Base-by-base conservation (phyloP, 2,329 filamentous ascomycete species). In the Diatrype stigma region DNA sequence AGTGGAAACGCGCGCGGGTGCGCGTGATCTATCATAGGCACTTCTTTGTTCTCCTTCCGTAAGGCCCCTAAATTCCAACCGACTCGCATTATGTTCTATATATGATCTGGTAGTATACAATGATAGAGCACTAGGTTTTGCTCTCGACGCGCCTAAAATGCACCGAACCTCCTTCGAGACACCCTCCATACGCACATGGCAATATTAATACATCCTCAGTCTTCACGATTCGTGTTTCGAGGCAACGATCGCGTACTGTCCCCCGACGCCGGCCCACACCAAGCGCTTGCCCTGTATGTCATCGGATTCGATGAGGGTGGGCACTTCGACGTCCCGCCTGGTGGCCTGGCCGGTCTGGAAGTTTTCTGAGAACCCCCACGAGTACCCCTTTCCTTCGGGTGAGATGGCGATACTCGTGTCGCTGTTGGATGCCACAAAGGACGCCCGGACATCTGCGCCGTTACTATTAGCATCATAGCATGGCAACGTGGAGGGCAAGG, bases 231-330 rank as follows among this genome's bases (percentile, higher is more conserved):
- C 23, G 21, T 44, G 40, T 23, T 28, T 19, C n/a, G 40, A 44
- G 12, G 78, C 75, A n/a, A 89, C 61, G 22, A 89, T 71, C 1
- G 85, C 87, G 68, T 84, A 96, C 65, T 96, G 92, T 5, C 91
- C 91, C 57, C 93, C 92, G n/a, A 87, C 87, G 42, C 89, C 89
- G n/a, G 88, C 89, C 70, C 80, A 90, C 32, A 84, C 78, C 42
- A 96, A 77, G 68, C 85, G 84, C 71, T 87, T 85, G 40, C 82
- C 89, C 28, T 84, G 80, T 26, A 94, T 81, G 40, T 90, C 91
- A 12, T 85, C 88, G 73, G 96, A 96, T 63, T 95, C 88, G 50
- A 96, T 89, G 46, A 86, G 63, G 0, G 87, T 94, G 0, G 92
- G 90, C 22, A 81, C 77, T 59, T 86, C 79, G 28, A 96, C 80